phyloP scores from a whole-genome alignment of 2,329 filamentous ascomycete species.

The Diaporthe longicolla region DNA sequence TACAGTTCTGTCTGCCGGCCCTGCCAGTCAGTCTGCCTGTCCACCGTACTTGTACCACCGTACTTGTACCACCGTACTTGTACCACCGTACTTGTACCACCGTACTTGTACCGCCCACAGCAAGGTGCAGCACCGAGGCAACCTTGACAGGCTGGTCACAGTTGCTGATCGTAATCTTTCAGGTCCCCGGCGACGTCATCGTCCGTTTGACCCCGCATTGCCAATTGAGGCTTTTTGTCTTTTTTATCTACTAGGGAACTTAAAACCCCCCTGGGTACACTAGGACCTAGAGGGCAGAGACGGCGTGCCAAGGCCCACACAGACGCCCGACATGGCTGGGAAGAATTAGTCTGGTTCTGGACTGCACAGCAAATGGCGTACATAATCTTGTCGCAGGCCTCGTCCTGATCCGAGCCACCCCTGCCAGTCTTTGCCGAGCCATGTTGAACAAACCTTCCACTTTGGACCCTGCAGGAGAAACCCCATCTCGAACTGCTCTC shows the following conservation, averaged over 20 bases:
- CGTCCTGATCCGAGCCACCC: constrained; percentile 25
- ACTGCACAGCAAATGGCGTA: background rate
- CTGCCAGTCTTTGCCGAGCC: constrained; percentile 4
- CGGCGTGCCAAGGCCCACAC: constrained; percentile 13
- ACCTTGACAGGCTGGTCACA: constrained; percentile 23
- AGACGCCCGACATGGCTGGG: too few relatives aligned
- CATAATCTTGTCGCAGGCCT: background rate
- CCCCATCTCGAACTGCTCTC: constrained; percentile 5
- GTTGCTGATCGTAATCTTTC: constrained; percentile 28
- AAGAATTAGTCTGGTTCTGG: too few relatives aligned
- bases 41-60: too few relatives aligned
- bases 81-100: too few relatives aligned
- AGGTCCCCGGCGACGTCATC: background rate
- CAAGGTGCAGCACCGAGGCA: background rate
- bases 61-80: too few relatives aligned
- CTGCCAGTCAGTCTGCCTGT: background rate
- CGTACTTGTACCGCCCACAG: too few relatives aligned
- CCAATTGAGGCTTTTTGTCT: constrained; percentile 22
- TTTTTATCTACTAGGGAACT: too few relatives aligned
- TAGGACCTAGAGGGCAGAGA: background rate
- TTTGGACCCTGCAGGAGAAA: constrained; percentile 20
- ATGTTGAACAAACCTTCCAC: constrained; percentile 27
- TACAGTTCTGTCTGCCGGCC: background rate
- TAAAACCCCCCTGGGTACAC: background rate
- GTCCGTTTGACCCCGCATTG: constrained; percentile 8